These are phyloP conservation scores for Myriosclerotinia duriaeana DNA, from an alignment of 2,329 filamentous ascomycete species.

Conservation along the genomic window DNA sequence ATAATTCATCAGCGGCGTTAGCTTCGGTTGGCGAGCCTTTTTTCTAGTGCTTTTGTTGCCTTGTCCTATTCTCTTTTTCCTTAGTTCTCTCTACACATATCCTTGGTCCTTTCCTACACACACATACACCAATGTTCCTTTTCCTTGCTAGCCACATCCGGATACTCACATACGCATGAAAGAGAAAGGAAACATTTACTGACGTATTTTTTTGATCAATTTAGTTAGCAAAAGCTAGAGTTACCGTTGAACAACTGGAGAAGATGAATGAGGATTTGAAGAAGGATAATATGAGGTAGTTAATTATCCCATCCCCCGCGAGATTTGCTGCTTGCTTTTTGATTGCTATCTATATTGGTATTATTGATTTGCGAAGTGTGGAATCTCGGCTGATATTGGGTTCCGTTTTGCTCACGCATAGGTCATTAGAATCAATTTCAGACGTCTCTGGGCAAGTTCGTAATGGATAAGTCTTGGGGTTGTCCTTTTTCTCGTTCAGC, in stretches of 20 bases:
- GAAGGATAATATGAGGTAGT: conserved; percentile 50
- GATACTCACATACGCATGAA: background rate
- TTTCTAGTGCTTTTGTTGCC: conserved; percentile 34
- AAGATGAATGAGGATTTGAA: conserved; percentile 57
- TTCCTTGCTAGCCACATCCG: background rate
- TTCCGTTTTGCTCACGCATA: conserved; percentile 20
- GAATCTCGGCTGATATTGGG: conserved; percentile 21
- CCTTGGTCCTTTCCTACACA: background rate
- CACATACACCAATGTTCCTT: background rate
- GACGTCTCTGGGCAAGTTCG: conserved; percentile 23
- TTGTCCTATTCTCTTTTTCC: conserved; percentile 14
- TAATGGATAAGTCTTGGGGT: conserved; percentile 7
- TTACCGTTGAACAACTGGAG: conserved; percentile 44
- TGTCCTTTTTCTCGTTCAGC: background rate
- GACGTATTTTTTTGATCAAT: conserved; percentile 28
- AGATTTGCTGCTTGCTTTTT: conserved; percentile 23
- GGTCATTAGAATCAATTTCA: conserved; percentile 26
- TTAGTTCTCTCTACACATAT: background rate
- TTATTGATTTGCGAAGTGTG: conserved; percentile 20
- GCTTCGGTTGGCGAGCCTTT: conserved; percentile 58
- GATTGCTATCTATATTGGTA: conserved; percentile 20
- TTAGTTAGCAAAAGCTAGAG: conserved; percentile 41
- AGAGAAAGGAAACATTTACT: conserved; percentile 24
- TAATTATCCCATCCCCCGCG: conserved; percentile 2
- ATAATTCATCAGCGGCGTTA: conserved; percentile 64